Evolutionary conservation across 371 early-diverging fungal genomes (phyloP).

Genomic region (Apophysomyces ossiformis): DNA sequence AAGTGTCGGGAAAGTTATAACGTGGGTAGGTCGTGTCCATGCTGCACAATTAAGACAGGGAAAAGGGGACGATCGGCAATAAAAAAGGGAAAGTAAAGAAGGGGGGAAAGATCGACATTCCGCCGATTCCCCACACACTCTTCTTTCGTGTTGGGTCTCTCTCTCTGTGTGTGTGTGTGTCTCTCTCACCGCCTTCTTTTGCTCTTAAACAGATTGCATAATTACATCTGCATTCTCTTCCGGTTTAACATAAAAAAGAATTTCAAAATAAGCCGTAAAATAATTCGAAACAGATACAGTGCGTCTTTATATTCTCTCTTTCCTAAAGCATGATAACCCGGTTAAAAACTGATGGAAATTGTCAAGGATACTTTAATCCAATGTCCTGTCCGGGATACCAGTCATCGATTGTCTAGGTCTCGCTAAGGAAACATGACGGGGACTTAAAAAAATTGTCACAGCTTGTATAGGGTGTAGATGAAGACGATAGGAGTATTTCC

Average conservation of each 20-base stretch:
- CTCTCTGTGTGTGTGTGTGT: no score
- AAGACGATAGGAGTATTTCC: no score
- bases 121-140: conserved; percentile 7
- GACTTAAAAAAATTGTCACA: no score
- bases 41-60: neutral
- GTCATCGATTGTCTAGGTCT: no score
- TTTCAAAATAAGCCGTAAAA: conserved; percentile 6
- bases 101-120: conserved; percentile 3
- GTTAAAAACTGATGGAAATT: no score
- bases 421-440: no score
- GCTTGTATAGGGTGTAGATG: no score
- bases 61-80: neutral
- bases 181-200: neutral
- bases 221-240: conserved; percentile 3
- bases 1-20: neutral
- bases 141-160: no score
- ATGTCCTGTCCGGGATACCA: no score
- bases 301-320: neutral
- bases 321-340: neutral
- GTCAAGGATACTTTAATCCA: no score
- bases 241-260: conserved; percentile 6
- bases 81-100: conserved; percentile 6
- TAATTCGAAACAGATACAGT: conserved; percentile 5
- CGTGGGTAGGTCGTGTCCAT: neutral
- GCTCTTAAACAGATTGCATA: conserved; percentile 3